phyloP scores from a whole-genome alignment of 139 green algal species.

The Chlorella vulgaris region DNA sequence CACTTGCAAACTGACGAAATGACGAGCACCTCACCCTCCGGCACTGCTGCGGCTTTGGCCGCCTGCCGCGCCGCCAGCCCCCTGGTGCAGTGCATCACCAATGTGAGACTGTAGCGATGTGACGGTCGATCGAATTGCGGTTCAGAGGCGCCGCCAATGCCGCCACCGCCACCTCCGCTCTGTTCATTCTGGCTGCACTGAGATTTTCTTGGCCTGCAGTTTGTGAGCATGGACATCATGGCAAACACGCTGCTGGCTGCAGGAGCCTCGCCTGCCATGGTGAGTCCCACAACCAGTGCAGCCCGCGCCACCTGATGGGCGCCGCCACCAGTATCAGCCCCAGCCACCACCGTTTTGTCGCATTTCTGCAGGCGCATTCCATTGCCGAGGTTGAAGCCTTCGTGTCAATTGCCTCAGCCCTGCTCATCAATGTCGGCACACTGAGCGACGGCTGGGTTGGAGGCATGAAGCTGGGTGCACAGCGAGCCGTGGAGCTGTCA shows the following conservation, averaged over 20 bases:
- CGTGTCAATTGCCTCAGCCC: slow-evolving; percentile 51
- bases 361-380: slow-evolving; percentile 24
- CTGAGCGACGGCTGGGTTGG: slow-evolving; percentile 12
- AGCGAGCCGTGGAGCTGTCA: slow-evolving; percentile 47
- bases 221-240: slow-evolving; percentile 70
- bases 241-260: slow-evolving; percentile 80
- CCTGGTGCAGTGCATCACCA: slow-evolving; percentile 81
- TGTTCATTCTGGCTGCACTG: background rate
- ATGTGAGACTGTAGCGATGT: slow-evolving; percentile 59
- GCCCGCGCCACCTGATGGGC: too few relatives aligned
- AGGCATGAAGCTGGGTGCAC: slow-evolving; percentile 68
- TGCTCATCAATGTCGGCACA: slow-evolving; percentile 74
- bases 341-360: background rate
- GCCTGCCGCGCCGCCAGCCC: slow-evolving; percentile 30
- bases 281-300: background rate
- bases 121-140: background rate
- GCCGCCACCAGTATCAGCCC: background rate
- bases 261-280: slow-evolving; percentile 84
- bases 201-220: background rate
- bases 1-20: background rate
- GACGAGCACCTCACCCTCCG: background rate
- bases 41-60: background rate
- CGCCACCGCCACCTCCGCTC: background rate
- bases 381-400: slow-evolving; percentile 68
- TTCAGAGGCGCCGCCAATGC: background rate